Evolutionary conservation across 1,139 yeast genomes (phyloP).

Genomic region (Suhomyces chickasaworum): DNA sequence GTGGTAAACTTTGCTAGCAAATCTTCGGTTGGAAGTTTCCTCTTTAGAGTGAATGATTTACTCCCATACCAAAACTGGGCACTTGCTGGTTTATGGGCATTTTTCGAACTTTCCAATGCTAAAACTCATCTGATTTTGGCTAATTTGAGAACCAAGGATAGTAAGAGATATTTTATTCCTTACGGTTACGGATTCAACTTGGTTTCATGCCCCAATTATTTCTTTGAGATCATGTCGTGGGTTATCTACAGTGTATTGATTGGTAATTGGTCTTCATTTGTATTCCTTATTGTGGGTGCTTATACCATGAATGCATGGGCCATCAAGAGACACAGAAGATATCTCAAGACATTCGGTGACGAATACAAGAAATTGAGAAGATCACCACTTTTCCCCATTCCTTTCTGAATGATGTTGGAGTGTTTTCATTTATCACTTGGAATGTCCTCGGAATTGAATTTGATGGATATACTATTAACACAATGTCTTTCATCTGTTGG

Average conservation of each 20-base stretch:
- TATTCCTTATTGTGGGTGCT: conserved; percentile 71
- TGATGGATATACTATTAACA: conserved; percentile 82
- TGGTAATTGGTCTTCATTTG: conserved; percentile 74
- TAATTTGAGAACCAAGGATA: conserved; percentile 52
- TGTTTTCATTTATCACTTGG: too few species aligned
- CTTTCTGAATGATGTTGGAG: conserved; percentile 22
- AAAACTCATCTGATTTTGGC: conserved; percentile 66
- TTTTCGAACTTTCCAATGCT: conserved; percentile 73
- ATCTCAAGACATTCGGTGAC: conserved; percentile 70
- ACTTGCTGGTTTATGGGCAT: conserved; percentile 54
- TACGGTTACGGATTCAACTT: conserved; percentile 47
- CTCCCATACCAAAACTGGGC: conserved; percentile 30
- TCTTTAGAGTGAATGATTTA: conserved; percentile 30
- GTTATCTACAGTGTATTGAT: conserved; percentile 64
- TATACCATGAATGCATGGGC: conserved; percentile 85
- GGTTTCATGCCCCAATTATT: conserved; percentile 80
- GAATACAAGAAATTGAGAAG: conserved; percentile 70
- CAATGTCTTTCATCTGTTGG: conserved; percentile 96
- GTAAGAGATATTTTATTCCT: conserved; percentile 45
- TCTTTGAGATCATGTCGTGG: conserved; percentile 84
- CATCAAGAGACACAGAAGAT: conserved; percentile 66
- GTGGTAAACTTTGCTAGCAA: conserved; percentile 8
- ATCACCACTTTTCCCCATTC: conserved; percentile 63
- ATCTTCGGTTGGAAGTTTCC: conserved; percentile 4
- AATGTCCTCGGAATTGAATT: conserved; percentile 43